Evolutionary conservation across 257 asterid genomes (phyloP).

Genomic region (Forsythia suspensa): DNA sequence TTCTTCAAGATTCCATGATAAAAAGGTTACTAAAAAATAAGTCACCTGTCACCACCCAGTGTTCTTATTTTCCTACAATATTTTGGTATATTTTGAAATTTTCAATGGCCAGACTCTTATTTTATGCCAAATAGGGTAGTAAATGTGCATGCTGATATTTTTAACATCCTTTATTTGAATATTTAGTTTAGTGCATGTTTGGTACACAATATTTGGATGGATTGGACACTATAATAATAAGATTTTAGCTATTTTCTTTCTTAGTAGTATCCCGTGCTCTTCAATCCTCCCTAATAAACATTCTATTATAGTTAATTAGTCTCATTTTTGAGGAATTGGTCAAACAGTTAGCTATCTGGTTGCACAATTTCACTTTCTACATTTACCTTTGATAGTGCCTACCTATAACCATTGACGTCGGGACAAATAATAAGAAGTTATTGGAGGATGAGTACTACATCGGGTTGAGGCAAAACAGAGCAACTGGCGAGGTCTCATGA

Average conservation of each 20-base stretch:
- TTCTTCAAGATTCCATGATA: not conserved
- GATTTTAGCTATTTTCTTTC: not conserved
- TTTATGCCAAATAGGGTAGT: not conserved
- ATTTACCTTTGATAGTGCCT: conserved; percentile 54
- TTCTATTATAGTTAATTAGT: not conserved
- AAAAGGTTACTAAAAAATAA: not conserved
- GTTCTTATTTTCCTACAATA: not conserved
- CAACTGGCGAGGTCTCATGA: conserved; percentile 67
- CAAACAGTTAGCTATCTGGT: not conserved
- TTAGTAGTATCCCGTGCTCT: not conserved
- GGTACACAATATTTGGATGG: too few species aligned
- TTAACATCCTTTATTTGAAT: not conserved
- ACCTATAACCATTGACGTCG: conserved; percentile 90
- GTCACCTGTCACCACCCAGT: not conserved
- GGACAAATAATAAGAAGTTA: conserved; percentile 76
- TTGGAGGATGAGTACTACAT: conserved; percentile 86
- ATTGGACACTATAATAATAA: not conserved
- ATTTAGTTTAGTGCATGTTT: not conserved
- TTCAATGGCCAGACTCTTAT: not conserved
- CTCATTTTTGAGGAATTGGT: not conserved
- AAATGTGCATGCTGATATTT: not conserved
- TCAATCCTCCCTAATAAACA: not conserved
- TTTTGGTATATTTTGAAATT: not conserved
- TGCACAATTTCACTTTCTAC: not conserved
- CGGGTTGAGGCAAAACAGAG: conserved; percentile 80